phyloP scores from a whole-genome alignment of 306 rosid genomes.

The Quercus parvula region DNA sequence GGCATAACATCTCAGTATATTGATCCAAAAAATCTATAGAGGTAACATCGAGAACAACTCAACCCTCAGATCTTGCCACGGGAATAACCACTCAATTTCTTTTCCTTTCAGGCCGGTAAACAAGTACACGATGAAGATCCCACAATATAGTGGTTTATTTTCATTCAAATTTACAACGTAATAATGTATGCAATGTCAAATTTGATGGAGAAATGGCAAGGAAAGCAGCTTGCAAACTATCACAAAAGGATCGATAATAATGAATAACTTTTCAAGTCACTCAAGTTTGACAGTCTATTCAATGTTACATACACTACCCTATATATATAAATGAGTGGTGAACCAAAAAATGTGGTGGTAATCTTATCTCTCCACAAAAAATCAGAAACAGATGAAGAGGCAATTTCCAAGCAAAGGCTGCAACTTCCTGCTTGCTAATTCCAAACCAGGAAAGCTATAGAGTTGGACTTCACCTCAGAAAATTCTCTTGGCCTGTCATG shows the following conservation, averaged over 20 bases:
- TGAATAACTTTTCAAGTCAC: background rate
- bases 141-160: background rate
- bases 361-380: background rate
- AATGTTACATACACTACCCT: background rate
- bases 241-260: conserved; percentile 17
- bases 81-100: too few relatives aligned
- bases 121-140: background rate
- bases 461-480: conserved; percentile 35
- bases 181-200: conserved; percentile 1
- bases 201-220: conserved; percentile 9
- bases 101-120: background rate
- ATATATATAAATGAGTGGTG: background rate
- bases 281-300: conserved; percentile 12
- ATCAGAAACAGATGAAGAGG: conserved; percentile 16
- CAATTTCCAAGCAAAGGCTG: conserved; percentile 5
- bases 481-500: conserved; percentile 61
- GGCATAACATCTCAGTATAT: too few relatives aligned
- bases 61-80: too few relatives aligned
- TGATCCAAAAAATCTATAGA: too few relatives aligned
- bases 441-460: conserved; percentile 13
- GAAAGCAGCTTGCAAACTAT: conserved; percentile 17
- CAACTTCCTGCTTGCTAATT: conserved; percentile 14
- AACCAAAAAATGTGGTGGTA: background rate
- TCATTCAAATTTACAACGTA: conserved; percentile 7
- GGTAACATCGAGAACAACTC: too few relatives aligned